Conservation (phyloP, 331 rosid species). For the Erythrophleum ivorense region DNA sequence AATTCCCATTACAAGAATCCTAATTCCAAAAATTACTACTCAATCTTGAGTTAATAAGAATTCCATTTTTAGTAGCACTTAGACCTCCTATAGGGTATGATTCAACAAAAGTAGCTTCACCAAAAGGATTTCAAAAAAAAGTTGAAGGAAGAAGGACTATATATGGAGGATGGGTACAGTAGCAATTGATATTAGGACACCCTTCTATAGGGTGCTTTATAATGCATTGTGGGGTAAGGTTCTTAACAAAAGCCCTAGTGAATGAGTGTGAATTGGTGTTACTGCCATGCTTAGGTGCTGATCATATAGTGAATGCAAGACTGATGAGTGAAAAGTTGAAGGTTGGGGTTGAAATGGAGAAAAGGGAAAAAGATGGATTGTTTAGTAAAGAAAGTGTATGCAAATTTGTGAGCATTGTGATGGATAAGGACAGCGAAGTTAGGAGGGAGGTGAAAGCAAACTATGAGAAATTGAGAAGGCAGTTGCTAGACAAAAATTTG, state of each 20-base stretch:
- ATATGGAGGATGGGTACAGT: conserved; percentile 42
- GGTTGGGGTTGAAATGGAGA: conserved; percentile 35
- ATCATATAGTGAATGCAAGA: conserved; percentile 30
- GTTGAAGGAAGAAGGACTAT: conserved; percentile 40
- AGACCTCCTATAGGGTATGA: conserved; percentile 31
- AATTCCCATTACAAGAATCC: conserved; percentile 32
- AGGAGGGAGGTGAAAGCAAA: conserved; percentile 17
- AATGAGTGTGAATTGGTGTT: conserved; percentile 37
- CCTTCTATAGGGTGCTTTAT: conserved; percentile 54
- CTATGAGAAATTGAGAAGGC: conserved; percentile 20
- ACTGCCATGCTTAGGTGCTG: conserved; percentile 1
- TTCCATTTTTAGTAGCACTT: conserved; percentile 51
- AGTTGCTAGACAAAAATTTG: background rate
- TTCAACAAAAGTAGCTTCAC: conserved; percentile 44
- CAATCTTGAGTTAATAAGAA: conserved; percentile 51
- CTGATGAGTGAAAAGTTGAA: conserved; percentile 8
- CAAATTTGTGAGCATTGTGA: conserved; percentile 26
- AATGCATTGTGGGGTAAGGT: conserved; percentile 49
- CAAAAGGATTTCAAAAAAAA: conserved; percentile 44
- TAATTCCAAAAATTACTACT: conserved; percentile 50
- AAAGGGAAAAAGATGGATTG: conserved; percentile 12
- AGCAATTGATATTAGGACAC: conserved; percentile 39
- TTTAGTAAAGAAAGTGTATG: conserved; percentile 17
- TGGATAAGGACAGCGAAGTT: conserved; percentile 32
- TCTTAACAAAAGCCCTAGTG: conserved; percentile 31